A percentile compares a stretch with the other conserved stretches of the same genome.
These are phyloP conservation scores for Daldinia decipiens DNA, from an alignment of 495 filamentous ascomycete species.

Conservation along the genomic window DNA sequence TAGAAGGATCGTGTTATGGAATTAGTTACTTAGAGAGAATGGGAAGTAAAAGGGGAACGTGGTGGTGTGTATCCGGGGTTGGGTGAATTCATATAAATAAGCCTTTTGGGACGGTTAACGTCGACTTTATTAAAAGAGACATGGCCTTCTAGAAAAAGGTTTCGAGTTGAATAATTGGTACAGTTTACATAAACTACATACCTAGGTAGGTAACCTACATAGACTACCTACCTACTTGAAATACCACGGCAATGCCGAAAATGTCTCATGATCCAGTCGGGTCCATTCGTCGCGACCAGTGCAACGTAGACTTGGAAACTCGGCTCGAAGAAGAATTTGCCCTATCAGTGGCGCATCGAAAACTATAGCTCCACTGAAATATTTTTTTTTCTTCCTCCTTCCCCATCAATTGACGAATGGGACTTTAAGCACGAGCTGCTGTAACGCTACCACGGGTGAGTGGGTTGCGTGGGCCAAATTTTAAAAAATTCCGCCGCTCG, in stretches of 20 bases:
- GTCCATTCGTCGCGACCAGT: constrained; percentile 17
- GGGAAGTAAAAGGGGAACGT: not conserved
- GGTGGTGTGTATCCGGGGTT: constrained; percentile 1
- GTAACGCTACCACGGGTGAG: constrained; percentile 24
- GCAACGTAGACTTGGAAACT: constrained; percentile 7
- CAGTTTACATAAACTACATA: not conserved
- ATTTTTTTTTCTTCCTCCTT: constrained; percentile 23
- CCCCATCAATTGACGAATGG: constrained; percentile 31
- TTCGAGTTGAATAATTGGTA: constrained; percentile 11
- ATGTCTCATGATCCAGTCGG: constrained; percentile 38
- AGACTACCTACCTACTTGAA: not conserved
- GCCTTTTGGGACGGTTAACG: constrained; percentile 13
- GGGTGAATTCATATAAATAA: constrained; percentile 21
- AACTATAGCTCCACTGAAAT: constrained; percentile 35
- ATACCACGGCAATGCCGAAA: constrained; percentile 35
- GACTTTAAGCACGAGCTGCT: constrained; percentile 20
- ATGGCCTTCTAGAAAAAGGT: constrained; percentile 19
- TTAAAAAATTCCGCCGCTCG: constrained; percentile 5
- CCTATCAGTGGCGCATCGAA: constrained; percentile 31
- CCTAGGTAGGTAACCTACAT: too few species aligned
- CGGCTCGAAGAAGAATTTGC: constrained; percentile 19
- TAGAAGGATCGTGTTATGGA: constrained; percentile 26
- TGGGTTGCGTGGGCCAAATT: constrained; percentile 22
- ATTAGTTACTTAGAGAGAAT: constrained; percentile 16
- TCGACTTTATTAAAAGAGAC: constrained; percentile 13